These are phyloP conservation scores for Cercophora samala DNA, from an alignment of 495 filamentous ascomycete genomes.

Conservation along the genomic window DNA sequence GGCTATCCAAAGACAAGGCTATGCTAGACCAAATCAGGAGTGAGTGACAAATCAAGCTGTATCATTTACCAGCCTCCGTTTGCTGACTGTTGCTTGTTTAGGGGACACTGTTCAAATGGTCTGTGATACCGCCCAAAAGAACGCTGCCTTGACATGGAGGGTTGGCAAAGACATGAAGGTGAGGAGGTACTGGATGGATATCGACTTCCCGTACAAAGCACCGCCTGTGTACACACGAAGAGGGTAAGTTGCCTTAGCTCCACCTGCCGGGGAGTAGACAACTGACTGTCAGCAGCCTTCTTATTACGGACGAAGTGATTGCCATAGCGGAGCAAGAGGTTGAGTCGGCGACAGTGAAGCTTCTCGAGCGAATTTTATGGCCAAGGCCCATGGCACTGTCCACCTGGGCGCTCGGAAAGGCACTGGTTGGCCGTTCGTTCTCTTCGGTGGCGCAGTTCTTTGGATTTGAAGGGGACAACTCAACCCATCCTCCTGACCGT, in stretches of 20 bases:
- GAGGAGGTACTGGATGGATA: slow-evolving; percentile 36
- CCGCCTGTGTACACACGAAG: slow-evolving; percentile 40
- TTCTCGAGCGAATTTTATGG: slow-evolving; percentile 34
- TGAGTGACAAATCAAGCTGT: slow-evolving; percentile 29
- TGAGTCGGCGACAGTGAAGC: slow-evolving; percentile 31
- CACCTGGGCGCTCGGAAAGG: slow-evolving; percentile 34
- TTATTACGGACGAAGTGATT: slow-evolving; percentile 34
- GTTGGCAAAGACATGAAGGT: slow-evolving; percentile 29
- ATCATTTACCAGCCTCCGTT: neutral
- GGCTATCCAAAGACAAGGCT: slow-evolving; percentile 52
- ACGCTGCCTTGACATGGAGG: slow-evolving; percentile 14
- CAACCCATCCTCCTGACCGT: neutral
- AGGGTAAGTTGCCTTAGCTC: slow-evolving; percentile 17
- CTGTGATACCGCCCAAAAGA: slow-evolving; percentile 15
- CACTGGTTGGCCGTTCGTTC: slow-evolving; percentile 31
- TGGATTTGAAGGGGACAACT: slow-evolving; percentile 18
- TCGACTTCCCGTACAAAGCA: slow-evolving; percentile 39
- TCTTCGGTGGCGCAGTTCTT: slow-evolving; percentile 29
- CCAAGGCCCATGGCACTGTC: slow-evolving; percentile 36
- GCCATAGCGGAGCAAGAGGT: slow-evolving; percentile 25
- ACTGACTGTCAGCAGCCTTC: slow-evolving; percentile 14
- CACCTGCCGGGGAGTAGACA: neutral
- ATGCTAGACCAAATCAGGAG: slow-evolving; percentile 49
- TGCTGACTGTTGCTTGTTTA: slow-evolving; percentile 20
- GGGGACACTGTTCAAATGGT: slow-evolving; percentile 31